A percentile compares a stretch with the other conserved stretches of the same genome.
phyloP scores from a whole-genome alignment of 176 grass and related monocot species.

The Areca catechu region DNA sequence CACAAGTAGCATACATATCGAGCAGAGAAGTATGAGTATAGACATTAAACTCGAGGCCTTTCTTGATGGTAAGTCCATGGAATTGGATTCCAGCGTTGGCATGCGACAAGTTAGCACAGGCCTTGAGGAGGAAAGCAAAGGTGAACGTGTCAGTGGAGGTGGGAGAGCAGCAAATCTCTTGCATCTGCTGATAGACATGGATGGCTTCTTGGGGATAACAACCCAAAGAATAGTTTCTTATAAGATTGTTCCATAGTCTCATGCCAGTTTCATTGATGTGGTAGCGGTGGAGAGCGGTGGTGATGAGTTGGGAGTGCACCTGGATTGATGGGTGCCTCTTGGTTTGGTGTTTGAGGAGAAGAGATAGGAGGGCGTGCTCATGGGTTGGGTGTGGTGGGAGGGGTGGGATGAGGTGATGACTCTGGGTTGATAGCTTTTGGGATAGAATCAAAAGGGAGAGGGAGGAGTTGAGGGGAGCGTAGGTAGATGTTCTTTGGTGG shows the following conservation, averaged over 20 bases:
- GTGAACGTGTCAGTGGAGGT: conserved; percentile 32
- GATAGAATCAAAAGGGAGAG: no score
- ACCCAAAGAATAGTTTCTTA: conserved; percentile 50
- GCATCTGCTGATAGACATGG: conserved; percentile 31
- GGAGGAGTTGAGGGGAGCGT: no score
- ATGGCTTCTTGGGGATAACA: conserved; percentile 39
- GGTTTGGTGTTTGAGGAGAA: conserved; percentile 28
- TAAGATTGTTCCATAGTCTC: conserved; percentile 36
- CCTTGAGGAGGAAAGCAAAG: conserved; percentile 31
- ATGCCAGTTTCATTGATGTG: conserved; percentile 25
- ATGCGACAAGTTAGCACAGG: conserved; percentile 22
- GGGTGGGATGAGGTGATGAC: no score
- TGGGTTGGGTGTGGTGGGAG: no score
- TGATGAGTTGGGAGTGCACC: conserved; percentile 38
- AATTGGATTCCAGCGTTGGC: conserved; percentile 20
- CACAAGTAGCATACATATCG: conserved; percentile 13
- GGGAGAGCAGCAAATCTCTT: background rate
- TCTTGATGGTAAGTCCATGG: conserved; percentile 24
- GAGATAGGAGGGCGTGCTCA: conserved; percentile 11
- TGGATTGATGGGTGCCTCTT: conserved; percentile 26
- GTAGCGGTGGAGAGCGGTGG: conserved; percentile 19
- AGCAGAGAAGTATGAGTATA: conserved; percentile 39
- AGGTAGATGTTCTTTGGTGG: no score
- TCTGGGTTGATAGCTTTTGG: no score
- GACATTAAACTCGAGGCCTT: conserved; percentile 34